A percentile compares a stretch with the other conserved stretches of the same genome.
Evolutionary conservation across 768 basidiomycete genomes (phyloP).

Genomic region (Lentinula edodes): DNA sequence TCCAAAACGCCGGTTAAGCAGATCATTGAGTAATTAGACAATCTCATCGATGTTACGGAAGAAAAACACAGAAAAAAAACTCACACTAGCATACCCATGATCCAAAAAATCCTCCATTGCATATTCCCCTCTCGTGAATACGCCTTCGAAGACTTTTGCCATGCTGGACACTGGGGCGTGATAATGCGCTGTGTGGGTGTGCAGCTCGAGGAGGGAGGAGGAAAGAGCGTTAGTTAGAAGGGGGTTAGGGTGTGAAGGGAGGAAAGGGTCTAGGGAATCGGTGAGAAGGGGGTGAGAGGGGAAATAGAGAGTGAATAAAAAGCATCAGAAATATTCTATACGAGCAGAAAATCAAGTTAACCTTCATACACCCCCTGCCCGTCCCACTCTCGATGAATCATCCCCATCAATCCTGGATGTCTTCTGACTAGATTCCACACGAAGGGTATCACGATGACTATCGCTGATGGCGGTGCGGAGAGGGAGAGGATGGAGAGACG

Average conservation of each 20-base stretch:
- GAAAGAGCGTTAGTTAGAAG: slow-evolving; percentile 72
- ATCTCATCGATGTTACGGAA: not conserved
- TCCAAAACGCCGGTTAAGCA: too few species aligned
- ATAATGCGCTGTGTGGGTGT: slow-evolving; percentile 76
- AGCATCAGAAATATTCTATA: too few species aligned
- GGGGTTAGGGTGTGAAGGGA: slow-evolving; percentile 63
- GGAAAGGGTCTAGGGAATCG: slow-evolving; percentile 53
- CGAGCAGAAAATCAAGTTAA: slow-evolving; percentile 13
- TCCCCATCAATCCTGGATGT: slow-evolving; percentile 86
- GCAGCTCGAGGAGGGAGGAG: slow-evolving; percentile 91
- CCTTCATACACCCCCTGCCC: slow-evolving; percentile 24
- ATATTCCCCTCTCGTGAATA: slow-evolving; percentile 89
- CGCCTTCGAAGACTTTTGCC: slow-evolving; percentile 79
- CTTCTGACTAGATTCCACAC: slow-evolving; percentile 90
- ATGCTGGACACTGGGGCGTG: slow-evolving; percentile 84
- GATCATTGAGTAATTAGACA: too few species aligned
- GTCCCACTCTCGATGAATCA: slow-evolving; percentile 72
- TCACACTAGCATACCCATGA: slow-evolving; percentile 81
- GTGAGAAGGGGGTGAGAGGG: not conserved
- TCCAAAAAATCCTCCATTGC: slow-evolving; percentile 95
- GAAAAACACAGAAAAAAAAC: slow-evolving; percentile 16
- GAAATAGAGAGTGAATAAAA: not conserved
- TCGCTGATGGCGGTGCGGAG: slow-evolving; percentile 81
- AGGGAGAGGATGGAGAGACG: slow-evolving; percentile 82
- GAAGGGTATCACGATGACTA: slow-evolving; percentile 89